Conservation (phyloP, 306 rosid genomes). For the Datisca glomerata region DNA sequence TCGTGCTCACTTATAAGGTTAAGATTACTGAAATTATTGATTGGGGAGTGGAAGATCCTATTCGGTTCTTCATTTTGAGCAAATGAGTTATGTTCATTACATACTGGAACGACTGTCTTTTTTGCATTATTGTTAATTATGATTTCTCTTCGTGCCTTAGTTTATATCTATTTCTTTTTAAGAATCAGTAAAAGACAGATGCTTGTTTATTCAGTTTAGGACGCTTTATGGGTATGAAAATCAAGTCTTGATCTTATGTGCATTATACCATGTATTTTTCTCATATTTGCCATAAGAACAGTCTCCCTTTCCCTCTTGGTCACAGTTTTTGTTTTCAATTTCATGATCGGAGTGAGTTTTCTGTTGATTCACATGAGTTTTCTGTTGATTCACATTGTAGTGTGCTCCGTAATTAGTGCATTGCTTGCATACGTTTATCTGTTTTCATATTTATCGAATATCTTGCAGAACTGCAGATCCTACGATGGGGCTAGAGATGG, state of each 20-base stretch:
- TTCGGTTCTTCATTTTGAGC: slow-evolving; percentile 4
- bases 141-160: slow-evolving; percentile 4
- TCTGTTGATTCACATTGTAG: background rate
- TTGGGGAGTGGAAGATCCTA: background rate
- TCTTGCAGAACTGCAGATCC: slow-evolving; percentile 32
- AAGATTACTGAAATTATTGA: too few relatives aligned
- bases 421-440: slow-evolving; percentile 10
- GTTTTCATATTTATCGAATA: slow-evolving; percentile 9
- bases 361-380: background rate
- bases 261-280: background rate
- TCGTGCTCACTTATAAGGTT: slow-evolving; percentile 31
- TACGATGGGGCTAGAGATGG: slow-evolving; percentile 61
- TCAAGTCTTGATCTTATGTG: background rate
- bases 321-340: too few relatives aligned
- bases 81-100: background rate
- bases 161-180: slow-evolving; percentile 2
- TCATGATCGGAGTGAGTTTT: too few relatives aligned
- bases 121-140: background rate
- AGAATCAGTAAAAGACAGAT: background rate
- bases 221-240: slow-evolving; percentile 1
- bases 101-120: background rate
- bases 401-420: background rate
- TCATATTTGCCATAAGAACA: background rate
- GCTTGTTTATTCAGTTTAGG: too few relatives aligned
- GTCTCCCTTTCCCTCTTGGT: background rate